These are phyloP conservation scores for Fusarium acutatum DNA, from an alignment of 2,329 filamentous ascomycete species.

Conservation along the genomic window DNA sequence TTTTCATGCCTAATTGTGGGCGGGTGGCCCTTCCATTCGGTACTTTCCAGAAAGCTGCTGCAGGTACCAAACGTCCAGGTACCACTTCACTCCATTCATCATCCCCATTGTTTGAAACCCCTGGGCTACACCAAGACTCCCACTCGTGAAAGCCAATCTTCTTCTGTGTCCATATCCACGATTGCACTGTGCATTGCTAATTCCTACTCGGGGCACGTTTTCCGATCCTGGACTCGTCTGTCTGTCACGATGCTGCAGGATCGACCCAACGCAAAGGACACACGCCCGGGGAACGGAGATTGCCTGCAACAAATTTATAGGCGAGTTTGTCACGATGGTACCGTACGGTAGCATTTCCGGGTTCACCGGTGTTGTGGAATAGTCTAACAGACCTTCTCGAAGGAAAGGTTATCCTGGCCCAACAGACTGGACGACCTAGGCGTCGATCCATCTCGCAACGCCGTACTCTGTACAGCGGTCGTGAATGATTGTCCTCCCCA, in stretches of 20 bases:
- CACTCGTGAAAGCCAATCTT: conserved; percentile 4
- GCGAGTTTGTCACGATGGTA: conserved; percentile 16
- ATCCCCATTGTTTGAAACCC: conserved; percentile 25
- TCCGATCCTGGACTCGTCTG: conserved; percentile 20
- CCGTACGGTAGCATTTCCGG: conserved; percentile 30
- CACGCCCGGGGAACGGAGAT: conserved; percentile 34
- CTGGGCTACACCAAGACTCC: conserved; percentile 20
- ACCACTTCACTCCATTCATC: neutral
- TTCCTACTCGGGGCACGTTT: conserved; percentile 17
- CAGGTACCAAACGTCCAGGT: conserved; percentile 34
- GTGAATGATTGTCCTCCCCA: conserved; percentile 7
- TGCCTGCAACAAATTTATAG: conserved; percentile 19
- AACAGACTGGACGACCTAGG: conserved; percentile 36
- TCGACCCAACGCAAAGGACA: conserved; percentile 37
- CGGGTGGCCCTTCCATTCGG: conserved; percentile 29
- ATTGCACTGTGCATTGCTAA: conserved; percentile 2
- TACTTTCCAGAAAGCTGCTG: conserved; percentile 28
- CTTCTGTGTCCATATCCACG: neutral
- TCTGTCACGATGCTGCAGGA: conserved; percentile 25
- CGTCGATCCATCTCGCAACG: conserved; percentile 39
- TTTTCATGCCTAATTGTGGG: conserved; percentile 31
- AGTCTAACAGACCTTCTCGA: conserved; percentile 35
- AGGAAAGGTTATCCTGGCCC: conserved; percentile 38
- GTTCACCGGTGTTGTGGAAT: conserved; percentile 29
- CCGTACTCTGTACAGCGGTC: neutral